Percentiles rank a stretch among this genome's conserved stretches.
phyloP scores from a whole-genome alignment of 2,329 filamentous ascomycete species.

The Meredithiella fracta region DNA sequence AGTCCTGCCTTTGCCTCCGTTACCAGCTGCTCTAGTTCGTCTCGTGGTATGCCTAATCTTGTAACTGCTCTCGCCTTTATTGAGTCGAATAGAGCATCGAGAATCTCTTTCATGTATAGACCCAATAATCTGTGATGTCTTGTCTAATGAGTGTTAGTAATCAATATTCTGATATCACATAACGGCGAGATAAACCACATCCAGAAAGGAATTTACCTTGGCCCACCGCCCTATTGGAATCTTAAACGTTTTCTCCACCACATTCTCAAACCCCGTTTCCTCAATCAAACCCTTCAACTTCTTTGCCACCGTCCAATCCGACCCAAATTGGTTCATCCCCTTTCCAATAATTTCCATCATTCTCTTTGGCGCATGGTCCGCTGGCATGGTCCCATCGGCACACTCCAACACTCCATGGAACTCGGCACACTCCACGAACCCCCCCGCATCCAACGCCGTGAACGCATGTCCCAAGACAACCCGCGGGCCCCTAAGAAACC shows the following conservation, averaged over 20 bases:
- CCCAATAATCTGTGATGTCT: slow-evolving; percentile 25
- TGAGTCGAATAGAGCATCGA: slow-evolving; percentile 25
- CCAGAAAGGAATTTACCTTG: slow-evolving; percentile 20
- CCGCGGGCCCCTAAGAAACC: slow-evolving; percentile 33
- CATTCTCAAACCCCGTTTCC: slow-evolving; percentile 28
- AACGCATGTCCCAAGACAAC: slow-evolving; percentile 28
- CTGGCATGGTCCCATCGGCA: slow-evolving; percentile 29
- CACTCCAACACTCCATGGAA: slow-evolving; percentile 26
- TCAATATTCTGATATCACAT: neutral
- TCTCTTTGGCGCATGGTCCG: slow-evolving; percentile 23
- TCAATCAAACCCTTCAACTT: slow-evolving; percentile 24
- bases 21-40: slow-evolving; percentile 17
- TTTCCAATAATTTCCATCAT: slow-evolving; percentile 21
- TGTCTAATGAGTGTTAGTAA: neutral
- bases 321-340: slow-evolving; percentile 24
- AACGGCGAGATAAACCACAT: neutral
- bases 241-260: slow-evolving; percentile 23
- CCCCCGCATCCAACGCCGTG: slow-evolving; percentile 24
- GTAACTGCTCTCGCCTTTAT: slow-evolving; percentile 28
- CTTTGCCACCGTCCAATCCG: slow-evolving; percentile 22
- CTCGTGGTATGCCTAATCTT: slow-evolving; percentile 21
- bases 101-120: slow-evolving; percentile 27
- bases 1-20: slow-evolving; percentile 22
- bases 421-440: slow-evolving; percentile 36
- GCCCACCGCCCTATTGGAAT: slow-evolving; percentile 32